Evolutionary conservation across 83 land plant genomes (phyloP), one percentile per base, ranked within the genome.

Genomic region (Picea abies): DNA sequence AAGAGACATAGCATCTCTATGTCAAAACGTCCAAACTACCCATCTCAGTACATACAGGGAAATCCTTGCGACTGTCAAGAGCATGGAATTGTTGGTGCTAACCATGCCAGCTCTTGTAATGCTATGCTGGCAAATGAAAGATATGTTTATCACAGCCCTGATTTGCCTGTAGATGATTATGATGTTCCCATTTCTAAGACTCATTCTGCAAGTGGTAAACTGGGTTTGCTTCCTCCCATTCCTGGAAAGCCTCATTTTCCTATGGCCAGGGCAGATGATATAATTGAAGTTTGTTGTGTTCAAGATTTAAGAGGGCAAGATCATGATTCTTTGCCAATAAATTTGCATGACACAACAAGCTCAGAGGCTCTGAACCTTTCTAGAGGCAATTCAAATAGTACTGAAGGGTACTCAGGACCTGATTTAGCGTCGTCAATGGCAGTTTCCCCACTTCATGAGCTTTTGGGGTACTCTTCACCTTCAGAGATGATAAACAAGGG

Each of bases 401-500:
- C 83, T 60, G 82, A 82, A 78, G 70, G 61, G 70, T 78, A 81
- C 4, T 61, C 63, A n/a, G 70, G 64, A 60, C 41, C 72, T 20
- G 84, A 23, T 79, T 5, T 29, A 15, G 26, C 39, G 14, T 66
- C 79, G 14, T 80, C 83, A 47, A 16, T 26, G 25, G 71, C 87
- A 23, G 81, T 80, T 71, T 78, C 89, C 26, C 85, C 91, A 12
- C 75, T 81, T 22, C 71, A 58, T 62, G 90, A 86, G 17, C 84
- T 32, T 83, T 79, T 83, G 29, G 83, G 83, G 17, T 83, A 79
- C 7, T 75, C 78, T 47, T 80, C 85, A 19, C 67, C 84, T 20
- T 41, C 41, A 9, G 72, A 67, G 15, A 60, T 47, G 65, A 83
- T 69, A 39, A 61, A 63, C 60, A 23, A 58, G 23, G 25, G 6